These are phyloP conservation scores for Pseudocercospora eumusae DNA, from an alignment of 2,329 filamentous ascomycete species.

Conservation along the genomic window DNA sequence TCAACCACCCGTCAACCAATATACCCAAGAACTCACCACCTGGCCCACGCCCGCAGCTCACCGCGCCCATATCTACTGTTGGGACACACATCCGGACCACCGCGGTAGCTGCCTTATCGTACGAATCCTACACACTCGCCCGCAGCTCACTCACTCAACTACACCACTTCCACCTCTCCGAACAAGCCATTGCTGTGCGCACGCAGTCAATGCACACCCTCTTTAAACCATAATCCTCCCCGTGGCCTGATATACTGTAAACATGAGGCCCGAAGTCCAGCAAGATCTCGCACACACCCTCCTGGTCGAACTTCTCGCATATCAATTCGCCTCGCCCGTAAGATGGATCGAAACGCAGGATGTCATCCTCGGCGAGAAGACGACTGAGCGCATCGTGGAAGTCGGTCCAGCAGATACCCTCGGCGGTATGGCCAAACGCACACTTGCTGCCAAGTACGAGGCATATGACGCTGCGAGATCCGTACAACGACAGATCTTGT, in stretches of 20 bases:
- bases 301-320: slow-evolving; percentile 96
- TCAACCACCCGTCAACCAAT: slow-evolving; percentile 10
- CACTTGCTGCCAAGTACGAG: slow-evolving; percentile 95
- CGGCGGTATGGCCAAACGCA: slow-evolving; percentile 95
- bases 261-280: slow-evolving; percentile 97
- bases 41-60: slow-evolving; percentile 5
- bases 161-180: not conserved
- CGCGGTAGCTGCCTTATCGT: not conserved
- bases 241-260: slow-evolving; percentile 20
- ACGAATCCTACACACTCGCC: not conserved
- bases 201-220: slow-evolving; percentile 24
- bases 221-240: slow-evolving; percentile 19
- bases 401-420: slow-evolving; percentile 95
- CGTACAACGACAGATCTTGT: slow-evolving; percentile 93
- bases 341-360: slow-evolving; percentile 99
- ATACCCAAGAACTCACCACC: not conserved
- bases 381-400: slow-evolving; percentile 95
- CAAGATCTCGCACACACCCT: slow-evolving; percentile 98
- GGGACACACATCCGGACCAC: not conserved
- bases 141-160: too few relatives aligned
- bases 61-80: slow-evolving; percentile 3
- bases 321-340: slow-evolving; percentile 97
- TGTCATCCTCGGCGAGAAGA: slow-evolving; percentile 96
- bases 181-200: slow-evolving; percentile 14
- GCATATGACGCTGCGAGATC: slow-evolving; percentile 97